Evolutionary conservation across 2,329 filamentous ascomycete genomes (phyloP).

Genomic region (Harringtonia lauricola): DNA sequence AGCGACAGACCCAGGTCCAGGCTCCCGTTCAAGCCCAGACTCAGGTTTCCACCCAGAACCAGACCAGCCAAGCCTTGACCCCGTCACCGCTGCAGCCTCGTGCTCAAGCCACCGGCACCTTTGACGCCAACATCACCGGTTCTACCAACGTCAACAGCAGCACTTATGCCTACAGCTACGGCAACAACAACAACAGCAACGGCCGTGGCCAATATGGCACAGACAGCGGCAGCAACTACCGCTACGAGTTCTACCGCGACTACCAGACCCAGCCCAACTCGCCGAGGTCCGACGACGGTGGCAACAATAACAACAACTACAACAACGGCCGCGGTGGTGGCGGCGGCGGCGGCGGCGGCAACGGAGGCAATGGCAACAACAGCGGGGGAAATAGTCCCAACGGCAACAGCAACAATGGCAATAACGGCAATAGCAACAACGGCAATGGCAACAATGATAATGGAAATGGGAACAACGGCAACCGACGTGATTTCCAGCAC

Average conservation of each 20-base stretch:
- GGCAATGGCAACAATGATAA: background rate
- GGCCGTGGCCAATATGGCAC: background rate
- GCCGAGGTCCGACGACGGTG: conserved; percentile 2
- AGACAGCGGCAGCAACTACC: conserved; percentile 6
- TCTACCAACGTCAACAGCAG: conserved; percentile 1
- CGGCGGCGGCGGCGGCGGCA: background rate
- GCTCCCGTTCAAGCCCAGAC: too few relatives aligned
- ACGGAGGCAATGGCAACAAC: background rate
- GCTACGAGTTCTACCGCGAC: conserved; percentile 8
- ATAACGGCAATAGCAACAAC: background rate
- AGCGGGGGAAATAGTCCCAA: background rate
- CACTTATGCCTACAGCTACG: conserved; percentile 4
- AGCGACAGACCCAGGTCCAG: too few relatives aligned
- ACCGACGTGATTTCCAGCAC: conserved; percentile 2
- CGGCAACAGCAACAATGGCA: background rate
- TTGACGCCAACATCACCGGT: conserved; percentile 3
- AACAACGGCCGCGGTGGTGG: background rate
- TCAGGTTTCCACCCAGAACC: too few relatives aligned
- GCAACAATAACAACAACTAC: background rate
- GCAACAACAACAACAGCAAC: background rate
- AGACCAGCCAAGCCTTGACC: background rate
- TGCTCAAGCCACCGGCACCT: background rate
- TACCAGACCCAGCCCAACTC: conserved; percentile 5
- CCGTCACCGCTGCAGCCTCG: background rate
- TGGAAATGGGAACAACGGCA: background rate